Evolutionary conservation across 805 yeast species (phyloP).

Genomic region (Schizosaccharomyces japonicus): DNA sequence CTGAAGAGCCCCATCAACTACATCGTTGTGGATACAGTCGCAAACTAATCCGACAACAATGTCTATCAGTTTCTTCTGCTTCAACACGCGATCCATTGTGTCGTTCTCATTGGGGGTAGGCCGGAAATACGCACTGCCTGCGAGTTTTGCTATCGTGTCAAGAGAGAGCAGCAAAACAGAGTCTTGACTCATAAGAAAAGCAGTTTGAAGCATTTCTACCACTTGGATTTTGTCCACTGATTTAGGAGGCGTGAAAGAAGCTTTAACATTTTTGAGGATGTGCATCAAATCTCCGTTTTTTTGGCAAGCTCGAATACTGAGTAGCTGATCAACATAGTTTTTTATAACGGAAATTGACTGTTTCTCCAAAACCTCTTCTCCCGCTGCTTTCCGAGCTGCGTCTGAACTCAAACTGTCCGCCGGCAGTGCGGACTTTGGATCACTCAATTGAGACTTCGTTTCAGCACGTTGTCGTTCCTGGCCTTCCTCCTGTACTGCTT

Average conservation of each 20-base stretch:
- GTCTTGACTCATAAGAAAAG: background rate
- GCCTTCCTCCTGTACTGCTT: no score
- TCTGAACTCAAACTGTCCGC: no score
- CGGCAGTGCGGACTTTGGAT: no score
- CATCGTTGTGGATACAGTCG: conserved; percentile 73
- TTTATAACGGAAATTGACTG: background rate
- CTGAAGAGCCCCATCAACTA: conserved; percentile 71
- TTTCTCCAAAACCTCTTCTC: no score
- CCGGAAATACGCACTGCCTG: conserved; percentile 47
- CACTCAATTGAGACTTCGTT: no score
- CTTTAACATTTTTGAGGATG: background rate
- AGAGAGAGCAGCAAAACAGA: conserved; percentile 51
- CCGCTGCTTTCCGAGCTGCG: no score
- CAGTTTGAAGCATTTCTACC: background rate
- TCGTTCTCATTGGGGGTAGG: background rate
- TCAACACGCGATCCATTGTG: no score
- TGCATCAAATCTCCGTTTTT: background rate
- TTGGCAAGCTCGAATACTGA: background rate
- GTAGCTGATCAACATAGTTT: background rate
- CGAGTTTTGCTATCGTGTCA: conserved; percentile 67
- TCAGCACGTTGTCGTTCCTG: no score
- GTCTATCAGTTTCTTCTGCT: conserved; percentile 7
- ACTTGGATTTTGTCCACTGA: background rate
- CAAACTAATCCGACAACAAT: conserved; percentile 61
- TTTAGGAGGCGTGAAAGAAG: background rate